Conservation (phyloP, 2,329 filamentous ascomycete species). For the Aspergillus pseudoterreus region DNA sequence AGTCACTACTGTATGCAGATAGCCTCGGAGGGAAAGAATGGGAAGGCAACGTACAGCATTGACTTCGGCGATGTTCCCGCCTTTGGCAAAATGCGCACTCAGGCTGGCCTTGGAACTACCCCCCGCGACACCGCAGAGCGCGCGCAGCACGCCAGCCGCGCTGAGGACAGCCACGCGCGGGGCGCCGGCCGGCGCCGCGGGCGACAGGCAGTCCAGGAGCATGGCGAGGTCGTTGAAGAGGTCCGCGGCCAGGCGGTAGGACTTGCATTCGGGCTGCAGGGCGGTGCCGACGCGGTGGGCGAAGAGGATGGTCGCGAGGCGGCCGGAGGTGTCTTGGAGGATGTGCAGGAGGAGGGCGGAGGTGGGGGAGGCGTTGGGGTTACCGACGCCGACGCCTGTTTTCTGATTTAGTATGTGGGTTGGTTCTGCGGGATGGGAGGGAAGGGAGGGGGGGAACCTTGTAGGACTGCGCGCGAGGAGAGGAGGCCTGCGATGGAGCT, state of each 20-base stretch:
- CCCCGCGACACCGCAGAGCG: slow-evolving; percentile 83
- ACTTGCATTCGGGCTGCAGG: slow-evolving; percentile 87
- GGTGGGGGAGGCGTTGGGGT: slow-evolving; percentile 73
- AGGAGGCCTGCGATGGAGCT: slow-evolving; percentile 54
- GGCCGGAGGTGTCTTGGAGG: slow-evolving; percentile 74
- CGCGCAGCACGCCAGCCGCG: slow-evolving; percentile 58
- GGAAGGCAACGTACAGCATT: slow-evolving; percentile 62
- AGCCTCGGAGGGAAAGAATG: too few species aligned
- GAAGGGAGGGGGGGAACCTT: slow-evolving; percentile 47
- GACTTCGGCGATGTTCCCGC: slow-evolving; percentile 84
- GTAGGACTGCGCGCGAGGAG: slow-evolving; percentile 75
- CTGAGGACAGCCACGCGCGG: slow-evolving; percentile 56
- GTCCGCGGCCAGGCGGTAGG: slow-evolving; percentile 81
- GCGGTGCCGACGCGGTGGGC: slow-evolving; percentile 76
- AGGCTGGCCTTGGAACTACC: slow-evolving; percentile 87
- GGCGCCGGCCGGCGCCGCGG: slow-evolving; percentile 60
- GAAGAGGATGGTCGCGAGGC: slow-evolving; percentile 81
- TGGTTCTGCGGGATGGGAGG: background rate
- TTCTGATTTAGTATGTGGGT: background rate
- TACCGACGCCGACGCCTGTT: slow-evolving; percentile 76
- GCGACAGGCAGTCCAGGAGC: slow-evolving; percentile 79
- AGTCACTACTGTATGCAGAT: too few species aligned
- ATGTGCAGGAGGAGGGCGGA: slow-evolving; percentile 78
- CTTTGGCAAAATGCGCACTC: slow-evolving; percentile 84
- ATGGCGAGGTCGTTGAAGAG: slow-evolving; percentile 84